phyloP scores from a whole-genome alignment of 2,329 filamentous ascomycete genomes.

The Neopestalotiopsis sp. region DNA sequence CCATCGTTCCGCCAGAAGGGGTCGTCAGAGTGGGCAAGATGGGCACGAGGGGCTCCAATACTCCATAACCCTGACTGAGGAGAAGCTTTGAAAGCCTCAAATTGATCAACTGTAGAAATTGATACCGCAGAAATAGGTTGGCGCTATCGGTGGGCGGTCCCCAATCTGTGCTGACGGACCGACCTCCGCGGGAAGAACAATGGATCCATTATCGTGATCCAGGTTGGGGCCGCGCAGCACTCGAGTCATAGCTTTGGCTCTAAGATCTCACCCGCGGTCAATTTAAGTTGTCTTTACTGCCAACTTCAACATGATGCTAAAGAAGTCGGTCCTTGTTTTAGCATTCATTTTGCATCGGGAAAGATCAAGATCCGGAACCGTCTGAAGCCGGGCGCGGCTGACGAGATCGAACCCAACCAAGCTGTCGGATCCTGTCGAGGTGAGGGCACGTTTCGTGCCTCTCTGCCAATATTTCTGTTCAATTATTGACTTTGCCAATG shows the following conservation, averaged over 20 bases:
- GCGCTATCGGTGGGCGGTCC: not conserved
- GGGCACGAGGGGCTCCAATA: too few relatives aligned
- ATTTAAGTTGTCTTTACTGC: not conserved
- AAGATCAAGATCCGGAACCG: constrained; percentile 2
- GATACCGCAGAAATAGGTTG: constrained; percentile 2
- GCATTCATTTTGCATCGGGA: not conserved
- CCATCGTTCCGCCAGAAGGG: not conserved
- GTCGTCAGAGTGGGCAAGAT: not conserved
- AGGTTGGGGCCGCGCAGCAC: not conserved
- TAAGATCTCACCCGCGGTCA: not conserved
- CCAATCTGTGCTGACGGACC: constrained; percentile 1
- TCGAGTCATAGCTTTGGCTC: not conserved
- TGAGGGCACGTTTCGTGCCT: not conserved
- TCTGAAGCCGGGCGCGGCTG: not conserved
- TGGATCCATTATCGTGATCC: not conserved
- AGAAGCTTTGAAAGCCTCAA: not conserved
- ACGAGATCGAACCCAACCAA: not conserved
- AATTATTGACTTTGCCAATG: not conserved
- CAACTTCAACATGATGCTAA: not conserved
- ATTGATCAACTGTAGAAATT: not conserved
- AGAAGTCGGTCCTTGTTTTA: not conserved
- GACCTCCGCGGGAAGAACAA: not conserved
- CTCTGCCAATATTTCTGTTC: not conserved
- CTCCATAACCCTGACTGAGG: not conserved
- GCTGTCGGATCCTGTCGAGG: not conserved